Percentiles rank a stretch among this genome's conserved stretches.
Evolutionary conservation across 2,329 filamentous ascomycete species (phyloP).

Genomic region (Colletotrichum sp.): DNA sequence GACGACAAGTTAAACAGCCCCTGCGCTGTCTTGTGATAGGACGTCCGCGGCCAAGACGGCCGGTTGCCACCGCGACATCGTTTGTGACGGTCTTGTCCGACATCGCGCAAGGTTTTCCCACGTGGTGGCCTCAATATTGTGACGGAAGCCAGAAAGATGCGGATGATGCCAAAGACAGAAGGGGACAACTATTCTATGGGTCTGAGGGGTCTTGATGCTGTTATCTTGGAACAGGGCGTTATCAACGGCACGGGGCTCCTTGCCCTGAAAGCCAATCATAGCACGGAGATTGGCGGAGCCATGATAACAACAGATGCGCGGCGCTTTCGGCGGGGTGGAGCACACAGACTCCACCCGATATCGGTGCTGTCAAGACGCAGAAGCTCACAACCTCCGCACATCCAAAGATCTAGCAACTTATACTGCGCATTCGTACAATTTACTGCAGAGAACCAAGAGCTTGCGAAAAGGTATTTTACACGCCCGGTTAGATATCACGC

Average conservation of each 20-base stretch:
- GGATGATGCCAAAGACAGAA: neutral
- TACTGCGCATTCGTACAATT: neutral
- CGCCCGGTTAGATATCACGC: accelerated
- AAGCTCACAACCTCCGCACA: neutral
- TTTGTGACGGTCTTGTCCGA: neutral
- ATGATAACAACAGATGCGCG: neutral
- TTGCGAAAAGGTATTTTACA: neutral
- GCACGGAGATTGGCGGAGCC: neutral
- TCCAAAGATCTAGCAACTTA: neutral
- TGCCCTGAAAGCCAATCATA: neutral
- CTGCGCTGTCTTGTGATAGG: neutral
- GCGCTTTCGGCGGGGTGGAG: neutral
- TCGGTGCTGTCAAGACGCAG: neutral
- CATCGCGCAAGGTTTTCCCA: neutral
- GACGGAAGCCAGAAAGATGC: neutral
- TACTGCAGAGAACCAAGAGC: neutral
- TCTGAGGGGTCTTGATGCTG: neutral
- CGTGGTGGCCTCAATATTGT: neutral
- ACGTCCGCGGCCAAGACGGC: neutral
- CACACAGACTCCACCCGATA: neutral
- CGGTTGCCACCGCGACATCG: neutral
- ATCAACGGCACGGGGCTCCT: neutral
- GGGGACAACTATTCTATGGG: neutral
- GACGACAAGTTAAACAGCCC: neutral
- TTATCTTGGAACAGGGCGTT: neutral